Evolutionary conservation across 78 protist genomes (phyloP), one percentile per base, ranked within the genome.

Genomic region (Dictyostelium discoideum): DNA sequence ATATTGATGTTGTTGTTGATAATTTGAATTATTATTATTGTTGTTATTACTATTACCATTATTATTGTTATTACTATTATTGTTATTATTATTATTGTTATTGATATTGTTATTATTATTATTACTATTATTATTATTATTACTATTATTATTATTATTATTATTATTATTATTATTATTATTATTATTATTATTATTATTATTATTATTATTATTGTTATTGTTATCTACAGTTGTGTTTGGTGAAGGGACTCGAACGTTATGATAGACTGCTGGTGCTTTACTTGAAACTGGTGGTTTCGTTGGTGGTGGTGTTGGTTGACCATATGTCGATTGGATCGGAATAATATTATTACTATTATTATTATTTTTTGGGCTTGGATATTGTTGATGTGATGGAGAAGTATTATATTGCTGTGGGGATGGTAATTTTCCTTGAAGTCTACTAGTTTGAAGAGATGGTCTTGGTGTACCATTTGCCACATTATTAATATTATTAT

Each of bases 271-370:
- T 13, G 81, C 81, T 14, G 81, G 81, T 18, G 81, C 81, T 44
- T 79, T 79, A 44, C 84, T 79, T 44, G 84, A 79, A 5, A 79
- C 84, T 44, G 84, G 84, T 3, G 63, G 57, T 79, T 79, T 79
- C n/a, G 84, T 44, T 42, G 84, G 84, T 22, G 81, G 81, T 74
- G 81, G 46, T 14, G 81, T 32, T 74, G 81, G 42, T 74, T 74
- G 81, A 1, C 81, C 81, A 74, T 74, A 74, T 29, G 42, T 32
- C 3, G 81, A 74, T 29, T 74, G 48, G 18, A 74, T 74, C 46
- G 48, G 40, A 13, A 39, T 74, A 16, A 16, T 37, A 24, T 3
- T 72, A 14, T 14, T 72, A 72, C 10, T 72, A 74, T 32, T 72
- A 8, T 65, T 65, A 65, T 69, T 67, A 10, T 67, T 67, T 74